Conservation (phyloP, 1,139 yeast genomes). For the Yamadazyma buinensis region DNA sequence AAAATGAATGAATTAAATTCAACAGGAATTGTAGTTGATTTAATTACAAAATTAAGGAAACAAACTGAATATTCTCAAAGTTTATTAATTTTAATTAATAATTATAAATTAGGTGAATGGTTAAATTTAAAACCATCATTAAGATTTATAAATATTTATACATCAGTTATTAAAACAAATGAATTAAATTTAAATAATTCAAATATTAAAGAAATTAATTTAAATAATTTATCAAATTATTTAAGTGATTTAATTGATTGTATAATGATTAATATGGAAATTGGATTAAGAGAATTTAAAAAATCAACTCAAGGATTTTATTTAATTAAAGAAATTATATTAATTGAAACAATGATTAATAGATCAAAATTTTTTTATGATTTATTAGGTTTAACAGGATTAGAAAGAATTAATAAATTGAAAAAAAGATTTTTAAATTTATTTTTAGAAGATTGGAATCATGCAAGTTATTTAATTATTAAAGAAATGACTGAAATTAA, state of each 20-base stretch:
- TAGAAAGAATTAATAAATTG: slow-evolving; percentile 61
- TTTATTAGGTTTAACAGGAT: slow-evolving; percentile 62
- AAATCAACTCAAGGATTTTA: slow-evolving; percentile 66
- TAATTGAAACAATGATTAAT: slow-evolving; percentile 71
- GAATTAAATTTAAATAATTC: slow-evolving; percentile 27
- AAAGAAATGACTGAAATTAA: slow-evolving; percentile 63
- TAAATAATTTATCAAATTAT: slow-evolving; percentile 48
- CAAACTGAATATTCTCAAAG: slow-evolving; percentile 61
- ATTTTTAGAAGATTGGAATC: slow-evolving; percentile 82
- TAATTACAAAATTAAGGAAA: slow-evolving; percentile 58
- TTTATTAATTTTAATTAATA: slow-evolving; percentile 48
- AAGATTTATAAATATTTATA: slow-evolving; percentile 46
- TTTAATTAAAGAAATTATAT: slow-evolving; percentile 64
- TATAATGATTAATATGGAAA: slow-evolving; percentile 56
- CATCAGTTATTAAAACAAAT: slow-evolving; percentile 43
- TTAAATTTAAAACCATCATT: slow-evolving; percentile 53
- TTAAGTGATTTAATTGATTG: slow-evolving; percentile 76
- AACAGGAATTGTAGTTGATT: slow-evolving; percentile 66
- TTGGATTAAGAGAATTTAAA: slow-evolving; percentile 46
- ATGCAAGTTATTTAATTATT: slow-evolving; percentile 68
- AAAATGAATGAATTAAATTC: slow-evolving; percentile 58
- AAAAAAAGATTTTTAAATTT: slow-evolving; percentile 73
- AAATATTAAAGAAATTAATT: slow-evolving; percentile 28
- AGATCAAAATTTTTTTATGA: slow-evolving; percentile 50
- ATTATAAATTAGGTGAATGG: slow-evolving; percentile 65